These are phyloP conservation scores for Phaeosphaeria sp. DNA, from an alignment of 2,329 filamentous ascomycete genomes.

Conservation along the genomic window DNA sequence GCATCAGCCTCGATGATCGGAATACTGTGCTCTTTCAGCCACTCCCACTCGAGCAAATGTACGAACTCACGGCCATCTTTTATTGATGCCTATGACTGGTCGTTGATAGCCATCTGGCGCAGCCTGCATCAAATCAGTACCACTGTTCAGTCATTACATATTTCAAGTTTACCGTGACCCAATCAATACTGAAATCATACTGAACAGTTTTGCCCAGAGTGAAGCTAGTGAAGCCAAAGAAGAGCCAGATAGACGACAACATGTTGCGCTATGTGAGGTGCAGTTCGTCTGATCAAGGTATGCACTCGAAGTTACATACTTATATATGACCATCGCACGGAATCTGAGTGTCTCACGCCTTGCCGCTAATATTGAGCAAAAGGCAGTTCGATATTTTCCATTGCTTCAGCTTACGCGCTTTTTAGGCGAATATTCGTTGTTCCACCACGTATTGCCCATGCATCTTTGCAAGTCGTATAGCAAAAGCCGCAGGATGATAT, in stretches of 20 bases:
- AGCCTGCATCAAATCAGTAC: background rate
- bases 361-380: too few species aligned
- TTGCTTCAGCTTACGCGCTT: background rate
- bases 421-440: background rate
- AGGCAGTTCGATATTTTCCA: too few species aligned
- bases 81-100: background rate
- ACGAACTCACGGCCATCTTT: background rate
- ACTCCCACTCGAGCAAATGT: background rate
- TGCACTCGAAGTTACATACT: background rate
- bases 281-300: too few species aligned
- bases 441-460: background rate
- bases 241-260: background rate
- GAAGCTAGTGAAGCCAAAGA: conserved; percentile 11
- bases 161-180: conserved; percentile 47
- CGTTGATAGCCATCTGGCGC: background rate
- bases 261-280: too few species aligned
- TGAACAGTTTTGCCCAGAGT: conserved; percentile 48
- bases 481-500: background rate
- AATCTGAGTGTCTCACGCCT: background rate
- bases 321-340: background rate
- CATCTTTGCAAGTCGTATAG: background rate
- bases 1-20: background rate
- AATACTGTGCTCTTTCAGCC: background rate
- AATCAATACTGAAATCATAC: conserved; percentile 61
- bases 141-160: background rate